Evolutionary conservation across 306 rosid species (phyloP).

Genomic region (Elaeagnus macrophylla): DNA sequence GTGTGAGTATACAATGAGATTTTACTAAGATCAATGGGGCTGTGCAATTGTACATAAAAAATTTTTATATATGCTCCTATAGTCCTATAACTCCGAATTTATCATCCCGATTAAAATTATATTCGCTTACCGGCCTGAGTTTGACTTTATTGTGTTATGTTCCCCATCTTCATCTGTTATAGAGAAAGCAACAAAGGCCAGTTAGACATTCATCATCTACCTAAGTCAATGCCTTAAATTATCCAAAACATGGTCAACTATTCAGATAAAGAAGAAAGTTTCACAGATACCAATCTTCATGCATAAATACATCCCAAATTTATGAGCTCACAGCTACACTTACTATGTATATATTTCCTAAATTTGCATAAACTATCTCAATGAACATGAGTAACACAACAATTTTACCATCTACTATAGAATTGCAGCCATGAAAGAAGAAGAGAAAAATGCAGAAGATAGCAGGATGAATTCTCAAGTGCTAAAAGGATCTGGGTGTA

Average conservation of each 20-base stretch:
- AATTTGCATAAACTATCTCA: neutral
- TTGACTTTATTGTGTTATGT: slow-evolving; percentile 12
- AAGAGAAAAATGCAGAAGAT: neutral
- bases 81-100: too few species aligned
- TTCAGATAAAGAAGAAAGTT: neutral
- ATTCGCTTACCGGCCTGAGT: neutral
- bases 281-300: neutral
- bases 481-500: slow-evolving; percentile 40
- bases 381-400: slow-evolving; percentile 1
- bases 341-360: slow-evolving; percentile 12
- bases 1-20: too few species aligned
- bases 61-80: too few species aligned
- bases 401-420: slow-evolving; percentile 13
- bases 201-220: neutral
- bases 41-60: too few species aligned
- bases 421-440: slow-evolving; percentile 3
- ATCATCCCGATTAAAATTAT: too few species aligned
- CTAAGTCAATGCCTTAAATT: neutral
- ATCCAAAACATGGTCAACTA: neutral
- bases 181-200: neutral
- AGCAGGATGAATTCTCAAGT: slow-evolving; percentile 18
- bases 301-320: slow-evolving; percentile 3
- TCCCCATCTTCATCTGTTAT: slow-evolving; percentile 12
- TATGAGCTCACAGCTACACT: neutral
- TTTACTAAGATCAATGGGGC: too few species aligned